These are phyloP conservation scores for Ilyonectria mors-panacis DNA, from an alignment of 2,329 filamentous ascomycete species.

Conservation along the genomic window DNA sequence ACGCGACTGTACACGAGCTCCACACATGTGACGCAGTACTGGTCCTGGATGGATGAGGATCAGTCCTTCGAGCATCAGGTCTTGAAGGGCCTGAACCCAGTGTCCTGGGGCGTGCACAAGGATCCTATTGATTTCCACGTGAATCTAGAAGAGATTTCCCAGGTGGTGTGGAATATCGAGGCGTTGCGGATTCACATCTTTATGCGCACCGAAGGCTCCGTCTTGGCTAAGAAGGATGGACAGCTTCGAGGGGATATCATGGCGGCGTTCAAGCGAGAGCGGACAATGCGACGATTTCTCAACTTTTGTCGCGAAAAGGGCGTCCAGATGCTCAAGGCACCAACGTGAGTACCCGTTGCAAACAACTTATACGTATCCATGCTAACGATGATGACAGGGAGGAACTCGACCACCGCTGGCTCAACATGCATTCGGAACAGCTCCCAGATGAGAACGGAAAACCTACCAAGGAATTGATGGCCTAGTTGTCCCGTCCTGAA, in stretches of 20 bases:
- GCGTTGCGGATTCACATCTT: constrained; percentile 60
- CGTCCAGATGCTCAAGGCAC: constrained; percentile 57
- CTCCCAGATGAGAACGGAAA: constrained; percentile 48
- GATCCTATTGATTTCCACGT: constrained; percentile 67
- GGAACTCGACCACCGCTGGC: constrained; percentile 56
- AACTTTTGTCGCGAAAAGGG: constrained; percentile 61
- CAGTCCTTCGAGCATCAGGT: constrained; percentile 68
- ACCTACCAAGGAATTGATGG: constrained; percentile 43
- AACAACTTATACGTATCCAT: background rate
- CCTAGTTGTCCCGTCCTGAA: constrained; percentile 38
- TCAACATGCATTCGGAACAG: constrained; percentile 52
- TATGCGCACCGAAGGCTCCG: constrained; percentile 50
- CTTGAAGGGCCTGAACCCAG: constrained; percentile 60
- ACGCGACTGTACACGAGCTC: constrained; percentile 63
- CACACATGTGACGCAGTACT: constrained; percentile 67
- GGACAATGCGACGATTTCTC: constrained; percentile 68
- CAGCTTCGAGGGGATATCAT: constrained; percentile 63
- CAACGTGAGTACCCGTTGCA: constrained; percentile 55
- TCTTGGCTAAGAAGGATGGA: constrained; percentile 48
- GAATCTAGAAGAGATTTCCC: constrained; percentile 61
- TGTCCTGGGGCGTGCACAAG: constrained; percentile 65
- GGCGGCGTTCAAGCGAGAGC: constrained; percentile 66
- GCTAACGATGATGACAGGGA: constrained; percentile 49
- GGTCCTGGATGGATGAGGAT: constrained; percentile 63
- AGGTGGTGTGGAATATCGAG: constrained; percentile 61